Evolutionary conservation across 177 flowering plant genomes (phyloP).

Genomic region (Vitis hybrid): DNA sequence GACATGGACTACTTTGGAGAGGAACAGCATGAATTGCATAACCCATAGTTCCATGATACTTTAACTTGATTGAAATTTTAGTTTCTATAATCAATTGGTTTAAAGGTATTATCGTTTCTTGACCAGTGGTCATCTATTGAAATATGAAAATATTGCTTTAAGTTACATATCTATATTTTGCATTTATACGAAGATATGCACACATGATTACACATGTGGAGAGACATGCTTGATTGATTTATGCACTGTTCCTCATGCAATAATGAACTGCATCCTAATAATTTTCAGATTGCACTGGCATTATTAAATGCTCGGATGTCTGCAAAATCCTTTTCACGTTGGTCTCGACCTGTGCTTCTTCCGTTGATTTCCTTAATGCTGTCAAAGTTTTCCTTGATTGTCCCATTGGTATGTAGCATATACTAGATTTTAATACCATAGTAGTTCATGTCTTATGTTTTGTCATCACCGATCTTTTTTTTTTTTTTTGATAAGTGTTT

Average conservation of each 20-base stretch:
- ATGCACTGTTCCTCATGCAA: too few relatives aligned
- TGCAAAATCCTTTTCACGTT: conserved; percentile 61
- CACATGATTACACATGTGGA: neutral
- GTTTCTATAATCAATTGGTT: neutral
- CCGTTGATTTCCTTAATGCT: conserved; percentile 77
- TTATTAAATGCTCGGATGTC: conserved; percentile 90
- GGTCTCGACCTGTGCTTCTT: conserved; percentile 56
- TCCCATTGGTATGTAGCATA: conserved; percentile 66
- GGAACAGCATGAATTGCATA: neutral
- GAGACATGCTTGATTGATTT: too few relatives aligned
- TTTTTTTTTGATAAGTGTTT: neutral
- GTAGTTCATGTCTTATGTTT: neutral
- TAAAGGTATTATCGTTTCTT: neutral
- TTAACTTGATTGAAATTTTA: neutral
- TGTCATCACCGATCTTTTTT: neutral
- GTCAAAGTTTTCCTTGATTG: conserved; percentile 82
- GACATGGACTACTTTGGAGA: neutral
- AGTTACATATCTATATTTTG: neutral
- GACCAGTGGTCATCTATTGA: neutral
- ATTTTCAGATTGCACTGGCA: conserved; percentile 64
- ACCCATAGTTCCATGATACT: too few relatives aligned
- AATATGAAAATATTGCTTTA: neutral
- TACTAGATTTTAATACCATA: too few relatives aligned
- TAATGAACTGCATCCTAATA: conserved; percentile 1
- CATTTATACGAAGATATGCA: neutral